Conservation (phyloP, 768 basidiomycete species). For the Kondoa subrosea region DNA sequence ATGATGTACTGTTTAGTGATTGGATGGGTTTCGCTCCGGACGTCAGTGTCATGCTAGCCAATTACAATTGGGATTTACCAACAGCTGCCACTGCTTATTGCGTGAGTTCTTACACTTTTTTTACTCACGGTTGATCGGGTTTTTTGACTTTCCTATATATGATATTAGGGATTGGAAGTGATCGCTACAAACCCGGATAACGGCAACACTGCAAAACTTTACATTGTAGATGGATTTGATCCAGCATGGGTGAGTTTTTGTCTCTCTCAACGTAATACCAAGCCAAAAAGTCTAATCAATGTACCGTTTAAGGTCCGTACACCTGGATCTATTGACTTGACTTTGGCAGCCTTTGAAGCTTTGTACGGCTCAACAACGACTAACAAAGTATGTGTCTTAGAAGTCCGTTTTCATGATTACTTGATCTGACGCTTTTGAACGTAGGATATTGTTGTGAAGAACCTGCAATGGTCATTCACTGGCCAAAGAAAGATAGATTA, state of each 20-base stretch:
- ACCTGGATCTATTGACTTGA: not conserved
- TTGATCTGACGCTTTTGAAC: not conserved
- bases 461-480: not conserved
- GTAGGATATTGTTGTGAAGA: not conserved
- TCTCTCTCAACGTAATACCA: no score
- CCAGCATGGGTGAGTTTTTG: not conserved
- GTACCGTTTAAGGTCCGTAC: no score
- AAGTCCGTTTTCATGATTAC: not conserved
- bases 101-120: not conserved
- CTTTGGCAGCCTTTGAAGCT: not conserved
- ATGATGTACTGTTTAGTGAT: no score
- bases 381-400: not conserved
- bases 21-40: not conserved
- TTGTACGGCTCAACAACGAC: not conserved
- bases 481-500: not conserved
- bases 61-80: not conserved
- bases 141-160: no score
- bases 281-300: no score
- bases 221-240: not conserved
- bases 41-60: not conserved
- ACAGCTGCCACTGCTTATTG: not conserved
- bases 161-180: not conserved
- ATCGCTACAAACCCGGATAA: not conserved
- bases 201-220: not conserved
- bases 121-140: not conserved